Conservation (phyloP, 1,139 yeast genomes). For the Schizosaccharomyces versatilis region DNA sequence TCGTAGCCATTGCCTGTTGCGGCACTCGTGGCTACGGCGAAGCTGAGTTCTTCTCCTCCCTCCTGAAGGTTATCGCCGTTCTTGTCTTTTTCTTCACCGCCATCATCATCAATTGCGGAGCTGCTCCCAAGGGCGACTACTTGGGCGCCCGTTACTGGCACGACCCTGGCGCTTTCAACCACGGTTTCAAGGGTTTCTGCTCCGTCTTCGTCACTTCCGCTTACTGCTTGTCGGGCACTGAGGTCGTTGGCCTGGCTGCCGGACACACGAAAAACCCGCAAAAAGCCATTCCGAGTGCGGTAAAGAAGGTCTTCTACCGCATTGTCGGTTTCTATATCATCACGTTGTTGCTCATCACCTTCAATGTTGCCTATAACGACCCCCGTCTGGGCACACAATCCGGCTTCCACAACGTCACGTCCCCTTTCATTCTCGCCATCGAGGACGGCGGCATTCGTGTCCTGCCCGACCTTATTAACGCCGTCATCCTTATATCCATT, state of each 20-base stretch:
- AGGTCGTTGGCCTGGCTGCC: slow-evolving; percentile 68
- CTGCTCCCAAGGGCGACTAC: slow-evolving; percentile 34
- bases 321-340: slow-evolving; percentile 61
- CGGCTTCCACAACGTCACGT: slow-evolving; percentile 24
- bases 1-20: slow-evolving; percentile 32
- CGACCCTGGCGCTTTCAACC: slow-evolving; percentile 62
- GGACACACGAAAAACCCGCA: slow-evolving; percentile 76
- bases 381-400: slow-evolving; percentile 23
- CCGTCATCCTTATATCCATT: slow-evolving; percentile 50
- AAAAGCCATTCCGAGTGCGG: slow-evolving; percentile 63
- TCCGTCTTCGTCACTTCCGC: slow-evolving; percentile 42
- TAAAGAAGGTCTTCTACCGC: slow-evolving; percentile 60
- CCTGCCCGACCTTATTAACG: slow-evolving; percentile 52
- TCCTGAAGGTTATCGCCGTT: slow-evolving; percentile 45
- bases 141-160: slow-evolving; percentile 45
- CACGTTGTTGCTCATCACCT: slow-evolving; percentile 36
- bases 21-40: slow-evolving; percentile 49
- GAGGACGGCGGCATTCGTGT: slow-evolving; percentile 44
- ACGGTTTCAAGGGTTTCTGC: slow-evolving; percentile 48
- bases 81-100: slow-evolving; percentile 51
- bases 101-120: slow-evolving; percentile 52
- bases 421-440: slow-evolving; percentile 61
- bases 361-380: slow-evolving; percentile 62
- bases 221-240: slow-evolving; percentile 49
- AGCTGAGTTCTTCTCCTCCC: slow-evolving; percentile 46